Conservation (phyloP, 805 yeast species). For the Hanseniaspora thailandica region DNA sequence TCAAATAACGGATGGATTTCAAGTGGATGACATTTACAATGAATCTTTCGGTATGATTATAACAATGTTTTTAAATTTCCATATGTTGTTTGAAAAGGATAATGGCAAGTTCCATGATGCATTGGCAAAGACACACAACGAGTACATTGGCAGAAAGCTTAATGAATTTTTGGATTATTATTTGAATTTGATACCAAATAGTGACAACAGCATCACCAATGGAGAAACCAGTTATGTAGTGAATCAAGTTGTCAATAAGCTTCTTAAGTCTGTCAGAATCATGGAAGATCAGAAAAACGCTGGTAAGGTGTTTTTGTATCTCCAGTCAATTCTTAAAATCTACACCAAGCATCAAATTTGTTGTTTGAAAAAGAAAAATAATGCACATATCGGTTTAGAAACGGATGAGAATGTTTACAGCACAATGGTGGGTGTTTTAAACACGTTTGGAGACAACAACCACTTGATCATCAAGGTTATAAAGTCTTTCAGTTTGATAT, state of each 20-base stretch:
- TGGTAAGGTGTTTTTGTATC: not conserved
- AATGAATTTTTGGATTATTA: not conserved
- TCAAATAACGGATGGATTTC: not conserved
- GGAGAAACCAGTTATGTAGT: not conserved
- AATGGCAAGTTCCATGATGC: not conserved
- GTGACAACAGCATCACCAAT: not conserved
- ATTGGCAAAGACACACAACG: not conserved
- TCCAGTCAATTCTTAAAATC: constrained; percentile 1
- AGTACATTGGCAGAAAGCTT: not conserved
- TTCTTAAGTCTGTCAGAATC: not conserved
- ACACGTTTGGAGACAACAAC: not conserved
- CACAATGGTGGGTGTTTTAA: not conserved
- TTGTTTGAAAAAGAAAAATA: constrained; percentile 5
- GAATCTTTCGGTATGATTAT: not conserved
- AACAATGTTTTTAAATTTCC: not conserved
- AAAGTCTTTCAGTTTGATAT: not conserved
- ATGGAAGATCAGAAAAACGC: not conserved
- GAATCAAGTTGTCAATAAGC: not conserved
- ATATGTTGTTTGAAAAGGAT: not conserved
- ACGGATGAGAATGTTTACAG: not conserved
- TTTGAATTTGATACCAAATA: not conserved
- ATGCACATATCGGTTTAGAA: not conserved
- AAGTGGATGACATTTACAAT: not conserved
- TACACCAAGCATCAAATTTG: constrained; percentile 4
- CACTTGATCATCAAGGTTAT: not conserved